Percentiles rank a stretch among this genome's conserved stretches.
Conservation (phyloP, 2,329 filamentous ascomycete genomes). For the Aspergillus versicolor region DNA sequence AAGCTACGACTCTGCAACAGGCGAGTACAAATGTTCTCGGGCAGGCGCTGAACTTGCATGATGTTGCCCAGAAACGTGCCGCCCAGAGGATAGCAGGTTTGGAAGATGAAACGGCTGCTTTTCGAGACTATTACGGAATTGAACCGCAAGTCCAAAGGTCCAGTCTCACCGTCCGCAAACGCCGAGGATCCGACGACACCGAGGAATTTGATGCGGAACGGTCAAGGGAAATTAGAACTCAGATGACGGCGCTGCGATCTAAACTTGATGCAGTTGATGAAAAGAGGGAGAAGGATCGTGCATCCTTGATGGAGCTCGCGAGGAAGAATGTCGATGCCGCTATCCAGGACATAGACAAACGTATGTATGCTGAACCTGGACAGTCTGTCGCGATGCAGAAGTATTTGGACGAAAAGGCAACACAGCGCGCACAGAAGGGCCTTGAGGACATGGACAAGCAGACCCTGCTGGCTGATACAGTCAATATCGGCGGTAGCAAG, state of each 20-base stretch:
- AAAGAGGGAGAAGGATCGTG: conserved; percentile 67
- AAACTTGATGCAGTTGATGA: conserved; percentile 50
- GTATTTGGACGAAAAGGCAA: conserved; percentile 77
- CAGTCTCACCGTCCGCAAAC: conserved; percentile 56
- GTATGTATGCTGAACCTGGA: conserved; percentile 73
- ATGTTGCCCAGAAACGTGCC: conserved; percentile 81
- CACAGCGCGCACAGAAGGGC: conserved; percentile 64
- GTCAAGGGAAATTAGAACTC: conserved; percentile 69
- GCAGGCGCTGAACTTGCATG: conserved; percentile 61
- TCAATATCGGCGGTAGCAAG: conserved; percentile 76
- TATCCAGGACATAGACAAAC: conserved; percentile 78
- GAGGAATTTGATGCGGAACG: conserved; percentile 63
- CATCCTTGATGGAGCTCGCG: conserved; percentile 72
- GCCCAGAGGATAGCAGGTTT: conserved; percentile 80
- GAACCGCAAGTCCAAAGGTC: conserved; percentile 47
- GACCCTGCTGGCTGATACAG: conserved; percentile 53
- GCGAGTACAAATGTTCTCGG: conserved; percentile 22
- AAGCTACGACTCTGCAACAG: conserved; percentile 22
- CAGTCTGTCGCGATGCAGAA: conserved; percentile 66
- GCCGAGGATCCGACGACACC: conserved; percentile 68
- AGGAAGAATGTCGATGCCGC: conserved; percentile 81
- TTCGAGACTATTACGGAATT: conserved; percentile 75
- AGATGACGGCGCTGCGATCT: conserved; percentile 77
- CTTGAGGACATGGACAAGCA: conserved; percentile 62
- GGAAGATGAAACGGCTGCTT: conserved; percentile 67